These are phyloP conservation scores for Medicago arabica DNA, from an alignment of 306 rosid species.

Conservation along the genomic window DNA sequence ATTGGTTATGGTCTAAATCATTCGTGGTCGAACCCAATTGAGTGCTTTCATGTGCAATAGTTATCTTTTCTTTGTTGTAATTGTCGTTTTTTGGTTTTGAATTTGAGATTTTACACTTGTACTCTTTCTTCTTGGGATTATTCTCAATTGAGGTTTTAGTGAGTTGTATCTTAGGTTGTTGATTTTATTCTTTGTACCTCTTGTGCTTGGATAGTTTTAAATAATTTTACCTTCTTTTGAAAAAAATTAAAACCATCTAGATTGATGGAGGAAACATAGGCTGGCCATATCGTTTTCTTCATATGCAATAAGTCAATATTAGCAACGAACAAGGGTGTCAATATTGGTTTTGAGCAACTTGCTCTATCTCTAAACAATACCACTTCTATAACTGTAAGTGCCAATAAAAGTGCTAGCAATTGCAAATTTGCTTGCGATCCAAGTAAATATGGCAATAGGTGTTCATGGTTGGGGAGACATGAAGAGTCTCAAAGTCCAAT, in stretches of 20 bases:
- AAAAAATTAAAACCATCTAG: background rate
- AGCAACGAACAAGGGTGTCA: background rate
- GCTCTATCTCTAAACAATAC: background rate
- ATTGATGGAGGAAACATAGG: background rate
- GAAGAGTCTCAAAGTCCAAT: conserved; percentile 50
- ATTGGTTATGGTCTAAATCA: no score
- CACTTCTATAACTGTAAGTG: background rate
- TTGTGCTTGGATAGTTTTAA: no score
- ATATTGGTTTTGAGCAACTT: background rate
- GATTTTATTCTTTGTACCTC: no score
- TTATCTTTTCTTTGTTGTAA: no score
- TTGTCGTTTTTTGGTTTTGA: no score
- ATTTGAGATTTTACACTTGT: no score
- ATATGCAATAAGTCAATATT: conserved; percentile 25
- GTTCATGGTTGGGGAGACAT: conserved; percentile 35
- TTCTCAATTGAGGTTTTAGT: no score
- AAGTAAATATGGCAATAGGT: background rate
- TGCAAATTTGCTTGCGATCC: background rate
- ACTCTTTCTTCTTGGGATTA: no score
- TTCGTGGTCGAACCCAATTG: no score
- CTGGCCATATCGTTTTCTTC: conserved; percentile 3
- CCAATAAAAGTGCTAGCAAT: background rate
- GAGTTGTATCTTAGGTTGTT: no score
- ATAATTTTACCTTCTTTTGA: no score
- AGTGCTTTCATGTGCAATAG: no score